phyloP scores from a whole-genome alignment of 805 yeast species.

The Diddensiella caesifluorescens region DNA sequence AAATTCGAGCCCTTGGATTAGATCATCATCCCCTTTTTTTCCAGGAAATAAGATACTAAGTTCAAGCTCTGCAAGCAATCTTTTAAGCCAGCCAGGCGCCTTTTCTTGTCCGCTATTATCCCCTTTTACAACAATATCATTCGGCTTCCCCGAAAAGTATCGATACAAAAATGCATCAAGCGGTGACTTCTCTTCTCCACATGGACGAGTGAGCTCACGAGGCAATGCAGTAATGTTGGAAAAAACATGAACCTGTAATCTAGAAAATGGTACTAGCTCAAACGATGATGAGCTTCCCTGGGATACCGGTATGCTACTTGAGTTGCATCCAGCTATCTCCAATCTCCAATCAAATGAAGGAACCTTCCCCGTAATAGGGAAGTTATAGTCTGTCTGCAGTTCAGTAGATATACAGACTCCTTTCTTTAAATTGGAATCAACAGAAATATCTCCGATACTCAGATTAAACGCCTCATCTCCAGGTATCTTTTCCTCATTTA shows the following conservation, averaged over 20 bases:
- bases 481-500: slow-evolving; percentile 5
- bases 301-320: slow-evolving; percentile 13
- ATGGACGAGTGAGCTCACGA: slow-evolving; percentile 18
- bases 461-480: slow-evolving; percentile 2
- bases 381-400: slow-evolving; percentile 7
- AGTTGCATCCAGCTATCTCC: slow-evolving; percentile 27
- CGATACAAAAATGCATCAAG: slow-evolving; percentile 25
- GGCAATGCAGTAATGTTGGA: slow-evolving; percentile 22
- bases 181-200: slow-evolving; percentile 25
- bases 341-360: slow-evolving; percentile 29
- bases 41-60: slow-evolving; percentile 22
- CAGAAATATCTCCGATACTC: slow-evolving; percentile 7
- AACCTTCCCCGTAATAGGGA: slow-evolving; percentile 19
- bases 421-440: slow-evolving; percentile 1
- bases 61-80: slow-evolving; percentile 12
- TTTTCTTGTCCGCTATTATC: slow-evolving; percentile 3
- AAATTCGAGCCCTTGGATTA: slow-evolving; percentile 26
- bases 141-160: slow-evolving; percentile 26
- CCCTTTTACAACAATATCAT: slow-evolving; percentile 23
- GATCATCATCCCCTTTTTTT: slow-evolving; percentile 23
- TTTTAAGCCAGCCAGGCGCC: slow-evolving; percentile 20
- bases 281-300: slow-evolving; percentile 17
- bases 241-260: slow-evolving; percentile 17
- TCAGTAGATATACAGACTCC: slow-evolving; percentile 10
- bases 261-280: slow-evolving; percentile 8